These are phyloP conservation scores for Aspergillus versicolor DNA, from an alignment of 2,329 filamentous ascomycete genomes.

Conservation along the genomic window DNA sequence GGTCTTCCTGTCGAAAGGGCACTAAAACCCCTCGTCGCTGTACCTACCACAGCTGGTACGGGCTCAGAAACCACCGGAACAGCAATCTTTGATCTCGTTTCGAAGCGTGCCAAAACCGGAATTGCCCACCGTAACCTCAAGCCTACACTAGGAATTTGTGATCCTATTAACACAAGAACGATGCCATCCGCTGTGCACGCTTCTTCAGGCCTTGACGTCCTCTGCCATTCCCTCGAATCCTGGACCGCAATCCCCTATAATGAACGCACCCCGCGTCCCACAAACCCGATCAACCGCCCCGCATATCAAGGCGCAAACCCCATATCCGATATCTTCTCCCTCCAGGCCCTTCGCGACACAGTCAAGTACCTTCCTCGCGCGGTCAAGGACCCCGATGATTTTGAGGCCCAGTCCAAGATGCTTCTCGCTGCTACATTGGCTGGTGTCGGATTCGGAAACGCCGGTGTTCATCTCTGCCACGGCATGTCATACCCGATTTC, in stretches of 20 bases:
- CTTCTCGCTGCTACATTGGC: slow-evolving; percentile 89
- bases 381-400: slow-evolving; percentile 82
- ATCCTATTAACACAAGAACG: slow-evolving; percentile 85
- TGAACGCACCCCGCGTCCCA: slow-evolving; percentile 77
- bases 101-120: slow-evolving; percentile 88
- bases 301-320: slow-evolving; percentile 98
- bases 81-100: slow-evolving; percentile 93
- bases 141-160: slow-evolving; percentile 85
- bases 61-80: slow-evolving; percentile 96
- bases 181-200: slow-evolving; percentile 96
- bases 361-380: slow-evolving; percentile 91
- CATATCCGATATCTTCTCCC: slow-evolving; percentile 94
- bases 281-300: slow-evolving; percentile 85
- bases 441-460: slow-evolving; percentile 95
- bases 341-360: slow-evolving; percentile 77
- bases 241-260: slow-evolving; percentile 97
- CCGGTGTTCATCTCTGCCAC: slow-evolving; percentile 85
- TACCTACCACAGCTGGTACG: slow-evolving; percentile 83
- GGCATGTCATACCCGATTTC: slow-evolving; percentile 98
- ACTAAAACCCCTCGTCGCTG: slow-evolving; percentile 74
- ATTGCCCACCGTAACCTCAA: slow-evolving; percentile 95
- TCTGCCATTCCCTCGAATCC: slow-evolving; percentile 92
- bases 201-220: slow-evolving; percentile 85
- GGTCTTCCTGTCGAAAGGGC: slow-evolving; percentile 71
- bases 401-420: slow-evolving; percentile 94